Evolutionary conservation across 345 rosid species (phyloP), one percentile per base, ranked within the genome.

Genomic region (Boechera retrofracta): DNA sequence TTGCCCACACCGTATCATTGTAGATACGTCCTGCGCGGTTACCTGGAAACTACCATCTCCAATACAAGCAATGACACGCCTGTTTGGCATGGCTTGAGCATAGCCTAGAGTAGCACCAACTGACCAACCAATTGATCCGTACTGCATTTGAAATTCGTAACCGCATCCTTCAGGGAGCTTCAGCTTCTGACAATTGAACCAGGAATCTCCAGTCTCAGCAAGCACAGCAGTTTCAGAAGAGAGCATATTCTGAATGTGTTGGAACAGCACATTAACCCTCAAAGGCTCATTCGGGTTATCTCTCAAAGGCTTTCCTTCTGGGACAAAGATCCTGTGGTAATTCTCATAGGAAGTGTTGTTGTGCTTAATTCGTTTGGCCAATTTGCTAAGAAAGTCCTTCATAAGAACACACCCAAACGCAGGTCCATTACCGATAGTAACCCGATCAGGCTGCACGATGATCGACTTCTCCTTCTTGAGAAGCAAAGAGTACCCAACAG

Each of bases 11-110:
- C 87, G 67, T 42, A 89, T 54, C 91, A 87, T 87, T 3, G 90
- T 89, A 1, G 94, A 87, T 35, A 87, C 82, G 52, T 89, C 91
- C 80, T 89, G 94, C 4, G 91, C 88, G 0, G 91, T 84, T 56
- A 86, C 82, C 87, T 87, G 91, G 77, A 87, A 89, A 71, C 94
- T 89, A 21, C 90, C 94, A 64, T 87, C 91, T 18, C 91, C 89
- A 24, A 87, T 83, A 73, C 87, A 87, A 73, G 88, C 84, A 48
- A 89, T 76, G 3, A 86, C 87, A 35, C 91, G 84, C 48, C 76
- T 87, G 41, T 81, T 77, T 6, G 86, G 89, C 9, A 73, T 57
- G 7, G 87, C 84, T 49, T 80, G 91, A 16, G 91, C 88, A 24
- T 85, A 86, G 10, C 94, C 91, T 1, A 89, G 86, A 33, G 89